Conservation (phyloP, 768 basidiomycete genomes). For the Mycena leptocephala region DNA sequence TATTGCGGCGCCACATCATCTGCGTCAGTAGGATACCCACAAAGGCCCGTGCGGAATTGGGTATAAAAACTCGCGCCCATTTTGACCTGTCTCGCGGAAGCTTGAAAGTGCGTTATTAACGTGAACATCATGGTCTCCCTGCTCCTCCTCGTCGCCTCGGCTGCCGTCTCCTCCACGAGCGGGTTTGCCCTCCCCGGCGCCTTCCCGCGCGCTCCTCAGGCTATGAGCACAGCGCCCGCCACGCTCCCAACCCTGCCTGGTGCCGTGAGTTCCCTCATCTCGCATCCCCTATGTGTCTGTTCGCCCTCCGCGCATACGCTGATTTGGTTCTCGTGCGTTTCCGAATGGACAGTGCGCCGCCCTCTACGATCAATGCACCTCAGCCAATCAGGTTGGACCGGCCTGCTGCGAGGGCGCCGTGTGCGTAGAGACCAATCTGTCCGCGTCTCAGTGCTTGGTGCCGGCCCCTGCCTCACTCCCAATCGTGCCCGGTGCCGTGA, state of each 20-base stretch:
- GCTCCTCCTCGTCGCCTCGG: not conserved
- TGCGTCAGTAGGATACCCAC: too few relatives aligned
- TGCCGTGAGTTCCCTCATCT: not conserved
- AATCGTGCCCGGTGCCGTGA: not conserved
- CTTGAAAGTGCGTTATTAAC: too few relatives aligned
- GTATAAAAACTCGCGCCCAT: too few relatives aligned
- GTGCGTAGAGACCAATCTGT: not conserved
- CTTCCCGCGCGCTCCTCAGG: not conserved
- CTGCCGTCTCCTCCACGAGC: not conserved
- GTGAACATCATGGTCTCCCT: not conserved
- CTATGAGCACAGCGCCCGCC: not conserved
- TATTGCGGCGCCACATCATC: not conserved
- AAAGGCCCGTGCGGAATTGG: too few relatives aligned
- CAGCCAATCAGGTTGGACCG: not conserved
- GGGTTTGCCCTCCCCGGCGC: not conserved
- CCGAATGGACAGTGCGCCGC: slow-evolving; percentile 12
- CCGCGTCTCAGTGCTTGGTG: slow-evolving; percentile 17
- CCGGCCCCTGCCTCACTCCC: not conserved
- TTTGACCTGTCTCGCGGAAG: too few relatives aligned
- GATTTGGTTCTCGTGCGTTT: not conserved
- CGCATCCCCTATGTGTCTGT: too few relatives aligned
- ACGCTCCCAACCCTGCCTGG: not conserved
- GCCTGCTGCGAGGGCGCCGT: slow-evolving; percentile 1
- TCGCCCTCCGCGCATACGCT: too few relatives aligned
- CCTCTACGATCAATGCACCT: slow-evolving; percentile 5